Conservation (phyloP, 2,329 filamentous ascomycete genomes). For the Fusarium acutatum region DNA sequence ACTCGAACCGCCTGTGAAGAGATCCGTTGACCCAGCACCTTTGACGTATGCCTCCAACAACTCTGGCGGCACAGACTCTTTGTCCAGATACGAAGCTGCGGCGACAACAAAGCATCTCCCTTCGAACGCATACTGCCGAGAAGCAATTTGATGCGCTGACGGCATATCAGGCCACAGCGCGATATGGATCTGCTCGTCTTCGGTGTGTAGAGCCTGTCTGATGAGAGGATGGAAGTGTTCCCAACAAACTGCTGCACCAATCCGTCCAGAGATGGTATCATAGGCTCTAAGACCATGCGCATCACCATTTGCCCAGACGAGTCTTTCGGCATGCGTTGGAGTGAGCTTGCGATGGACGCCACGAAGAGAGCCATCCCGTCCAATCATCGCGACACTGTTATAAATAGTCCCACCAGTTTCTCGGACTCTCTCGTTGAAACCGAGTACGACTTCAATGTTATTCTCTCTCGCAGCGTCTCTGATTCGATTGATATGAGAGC, state of each 20-base stretch:
- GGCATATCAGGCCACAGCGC: background rate
- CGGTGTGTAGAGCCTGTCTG: background rate
- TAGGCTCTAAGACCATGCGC: background rate
- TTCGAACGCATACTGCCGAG: background rate
- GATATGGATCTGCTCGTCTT: background rate
- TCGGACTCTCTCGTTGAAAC: background rate
- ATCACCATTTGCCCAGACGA: background rate
- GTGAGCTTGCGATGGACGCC: background rate
- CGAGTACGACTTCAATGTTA: background rate
- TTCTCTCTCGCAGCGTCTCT: background rate
- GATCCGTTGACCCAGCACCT: background rate
- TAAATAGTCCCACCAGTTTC: background rate
- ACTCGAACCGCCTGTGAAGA: background rate
- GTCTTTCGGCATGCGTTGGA: background rate
- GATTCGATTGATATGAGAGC: background rate
- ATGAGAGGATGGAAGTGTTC: background rate
- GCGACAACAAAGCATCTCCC: background rate
- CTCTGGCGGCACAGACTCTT: background rate
- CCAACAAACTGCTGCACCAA: background rate
- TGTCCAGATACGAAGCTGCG: background rate
- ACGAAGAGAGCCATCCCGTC: background rate
- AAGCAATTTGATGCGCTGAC: background rate
- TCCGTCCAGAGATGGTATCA: background rate
- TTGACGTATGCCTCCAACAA: background rate
- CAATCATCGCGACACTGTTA: background rate